Conservation (phyloP, 176 grass and related monocot genomes). For the Avena eriantha region DNA sequence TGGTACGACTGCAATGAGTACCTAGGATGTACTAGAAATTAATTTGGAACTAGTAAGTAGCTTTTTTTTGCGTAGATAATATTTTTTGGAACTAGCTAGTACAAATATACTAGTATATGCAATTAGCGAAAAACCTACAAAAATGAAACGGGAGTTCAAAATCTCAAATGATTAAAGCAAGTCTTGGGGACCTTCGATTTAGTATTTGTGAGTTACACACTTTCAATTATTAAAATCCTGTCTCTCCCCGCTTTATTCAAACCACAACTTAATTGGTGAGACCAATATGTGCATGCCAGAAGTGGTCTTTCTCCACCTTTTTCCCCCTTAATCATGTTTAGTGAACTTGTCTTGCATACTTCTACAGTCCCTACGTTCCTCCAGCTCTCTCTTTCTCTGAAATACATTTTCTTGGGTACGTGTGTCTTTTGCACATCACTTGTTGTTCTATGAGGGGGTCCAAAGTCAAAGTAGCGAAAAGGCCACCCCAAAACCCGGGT, state of each 20-base stretch:
- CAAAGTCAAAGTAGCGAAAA: conserved; percentile 83
- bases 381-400: neutral
- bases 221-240: conserved; percentile 33
- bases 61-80: neutral
- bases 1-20: neutral
- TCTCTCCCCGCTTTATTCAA: conserved; percentile 47
- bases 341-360: conserved; percentile 35
- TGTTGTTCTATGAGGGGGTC: conserved; percentile 46
- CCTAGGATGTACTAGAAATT: neutral
- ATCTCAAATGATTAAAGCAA: conserved; percentile 52
- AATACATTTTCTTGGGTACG: neutral
- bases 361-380: neutral
- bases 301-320: conserved; percentile 70
- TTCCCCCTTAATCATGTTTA: conserved; percentile 26
- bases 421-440: conserved; percentile 42
- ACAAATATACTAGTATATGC: neutral
- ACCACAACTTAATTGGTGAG: conserved; percentile 34
- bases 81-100: neutral
- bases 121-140: neutral
- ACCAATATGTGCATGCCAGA: conserved; percentile 52
- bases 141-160: conserved; percentile 27
- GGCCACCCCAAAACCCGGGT: conserved; percentile 76
- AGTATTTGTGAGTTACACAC: conserved; percentile 12
- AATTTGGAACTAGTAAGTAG: neutral
- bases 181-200: conserved; percentile 2